Conservation (phyloP, 164 flowering plant genomes). For the Berberis thunbergii region DNA sequence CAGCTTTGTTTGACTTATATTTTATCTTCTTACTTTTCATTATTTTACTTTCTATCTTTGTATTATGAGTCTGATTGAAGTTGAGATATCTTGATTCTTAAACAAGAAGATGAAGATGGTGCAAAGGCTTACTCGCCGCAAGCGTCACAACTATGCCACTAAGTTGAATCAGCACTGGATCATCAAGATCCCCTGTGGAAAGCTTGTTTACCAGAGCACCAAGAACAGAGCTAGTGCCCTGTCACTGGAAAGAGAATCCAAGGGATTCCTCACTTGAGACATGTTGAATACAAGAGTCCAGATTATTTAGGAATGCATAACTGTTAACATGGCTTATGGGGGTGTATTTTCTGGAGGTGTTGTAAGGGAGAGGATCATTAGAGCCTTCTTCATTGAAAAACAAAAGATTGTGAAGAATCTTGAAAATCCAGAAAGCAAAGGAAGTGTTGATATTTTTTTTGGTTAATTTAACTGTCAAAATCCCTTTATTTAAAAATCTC, state of each 20-base stretch:
- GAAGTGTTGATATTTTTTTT: too few species aligned
- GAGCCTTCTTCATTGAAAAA: constrained; percentile 34
- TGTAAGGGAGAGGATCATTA: constrained; percentile 65
- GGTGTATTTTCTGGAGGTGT: constrained; percentile 66
- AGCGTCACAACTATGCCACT: constrained; percentile 9
- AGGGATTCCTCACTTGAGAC: constrained; percentile 80
- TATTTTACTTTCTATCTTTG: too few species aligned
- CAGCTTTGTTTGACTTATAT: too few species aligned
- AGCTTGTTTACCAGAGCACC: constrained; percentile 34
- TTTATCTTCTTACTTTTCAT: too few species aligned
- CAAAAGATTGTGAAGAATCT: too few species aligned
- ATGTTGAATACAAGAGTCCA: constrained; percentile 58
- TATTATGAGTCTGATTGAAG: too few species aligned
- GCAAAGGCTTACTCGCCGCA: constrained; percentile 43
- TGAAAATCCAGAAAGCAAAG: too few species aligned
- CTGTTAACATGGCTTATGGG: constrained; percentile 72
- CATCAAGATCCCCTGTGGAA: constrained; percentile 61
- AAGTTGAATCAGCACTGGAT: constrained; percentile 46
- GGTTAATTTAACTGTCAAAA: too few species aligned
- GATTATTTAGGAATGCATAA: constrained; percentile 54
- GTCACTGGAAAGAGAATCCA: constrained; percentile 60
- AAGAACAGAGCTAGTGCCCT: constrained; percentile 53
- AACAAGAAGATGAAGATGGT: constrained; percentile 24
- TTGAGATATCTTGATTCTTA: too few species aligned
- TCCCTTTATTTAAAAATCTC: too few species aligned